Evolutionary conservation across 441 rosid species (phyloP), one percentile per base, ranked within the genome.

Genomic region (Adansonia madagascariensis): DNA sequence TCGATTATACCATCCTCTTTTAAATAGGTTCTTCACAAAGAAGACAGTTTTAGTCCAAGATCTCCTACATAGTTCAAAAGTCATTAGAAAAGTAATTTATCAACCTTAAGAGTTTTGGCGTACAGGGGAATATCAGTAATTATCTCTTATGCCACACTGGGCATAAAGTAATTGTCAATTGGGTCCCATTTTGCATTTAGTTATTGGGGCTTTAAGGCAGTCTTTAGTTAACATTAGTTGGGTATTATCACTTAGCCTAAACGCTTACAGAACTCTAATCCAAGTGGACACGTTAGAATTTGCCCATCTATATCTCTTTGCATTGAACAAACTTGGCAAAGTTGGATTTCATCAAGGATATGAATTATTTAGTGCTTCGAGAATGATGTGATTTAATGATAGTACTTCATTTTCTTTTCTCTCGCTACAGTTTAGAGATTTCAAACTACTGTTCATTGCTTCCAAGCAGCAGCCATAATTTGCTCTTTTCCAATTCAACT

Each of bases 331-430:
- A 31, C 24, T 69, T 49, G 43, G 73, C 56, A 70, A 44, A n/a
- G 24, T 10, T 52, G 20, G 56, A 50, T 27, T 71, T n/a, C 41
- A 15, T 52, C 2, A 71, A 50, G 46, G 46, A 50, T 50, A 50
- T 70, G 60, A 68, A 68, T 6, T 24, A 68, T 49, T 69, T 49
- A 41, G n/a, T 69, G 59, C 50, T 50, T 50, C 8, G 4, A 70
- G 44, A 70, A 70, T 50, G 24, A 14, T n/a, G 44, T 50, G 12
- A 70, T 50, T 49, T 17, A 15, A 14, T 27, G 31, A 6, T 15
- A 70, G 6, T 4, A 52, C 15, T 15, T 27, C 17, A 11, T 20
- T n/a, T 46, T 12, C 39, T 44, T 20, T 67, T 68, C 60, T 27
- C 59, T 52, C 15, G 15, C 46, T 15, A 9, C 31, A 0, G 44